A percentile compares a stretch with the other conserved stretches of the same genome.
phyloP scores from a whole-genome alignment of 352 stramenopile genomes.

The Stephanocyclus meneghinianus region DNA sequence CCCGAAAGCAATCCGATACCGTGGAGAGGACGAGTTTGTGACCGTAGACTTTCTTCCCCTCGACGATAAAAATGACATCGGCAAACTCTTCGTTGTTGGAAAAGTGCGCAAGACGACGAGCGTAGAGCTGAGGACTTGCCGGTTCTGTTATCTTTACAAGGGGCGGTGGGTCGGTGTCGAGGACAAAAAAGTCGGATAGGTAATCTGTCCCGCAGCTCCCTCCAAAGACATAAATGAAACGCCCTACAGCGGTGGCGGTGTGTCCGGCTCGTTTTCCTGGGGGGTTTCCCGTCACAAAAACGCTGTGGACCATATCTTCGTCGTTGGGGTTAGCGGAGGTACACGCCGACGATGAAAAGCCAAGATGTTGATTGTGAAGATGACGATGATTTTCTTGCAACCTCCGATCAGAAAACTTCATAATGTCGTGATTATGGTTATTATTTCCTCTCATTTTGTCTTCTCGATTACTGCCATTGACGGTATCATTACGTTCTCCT shows the following conservation, averaged over 20 bases:
- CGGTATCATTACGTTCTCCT: background rate
- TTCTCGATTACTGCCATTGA: background rate
- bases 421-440: background rate
- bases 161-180: slow-evolving; percentile 91
- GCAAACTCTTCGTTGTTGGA: slow-evolving; percentile 91
- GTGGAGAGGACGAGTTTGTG: slow-evolving; percentile 93
- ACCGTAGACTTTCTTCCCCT: slow-evolving; percentile 89
- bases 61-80: slow-evolving; percentile 93
- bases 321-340: slow-evolving; percentile 83
- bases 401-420: slow-evolving; percentile 56
- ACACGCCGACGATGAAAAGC: slow-evolving; percentile 43
- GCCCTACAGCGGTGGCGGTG: slow-evolving; percentile 90
- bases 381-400: slow-evolving; percentile 30
- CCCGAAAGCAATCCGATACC: slow-evolving; percentile 90
- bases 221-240: slow-evolving; percentile 92
- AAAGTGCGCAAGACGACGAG: slow-evolving; percentile 86
- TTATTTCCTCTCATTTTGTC: background rate
- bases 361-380: slow-evolving; percentile 10
- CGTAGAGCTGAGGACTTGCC: slow-evolving; percentile 83
- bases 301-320: slow-evolving; percentile 80
- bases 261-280: slow-evolving; percentile 90
- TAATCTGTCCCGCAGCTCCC: slow-evolving; percentile 89
- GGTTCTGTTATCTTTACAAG: slow-evolving; percentile 85
- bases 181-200: slow-evolving; percentile 91
- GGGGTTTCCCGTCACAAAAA: slow-evolving; percentile 87